These are phyloP conservation scores for Cryptosporidium parvum DNA, from an alignment of 169 alveolate species.

Conservation along the genomic window DNA sequence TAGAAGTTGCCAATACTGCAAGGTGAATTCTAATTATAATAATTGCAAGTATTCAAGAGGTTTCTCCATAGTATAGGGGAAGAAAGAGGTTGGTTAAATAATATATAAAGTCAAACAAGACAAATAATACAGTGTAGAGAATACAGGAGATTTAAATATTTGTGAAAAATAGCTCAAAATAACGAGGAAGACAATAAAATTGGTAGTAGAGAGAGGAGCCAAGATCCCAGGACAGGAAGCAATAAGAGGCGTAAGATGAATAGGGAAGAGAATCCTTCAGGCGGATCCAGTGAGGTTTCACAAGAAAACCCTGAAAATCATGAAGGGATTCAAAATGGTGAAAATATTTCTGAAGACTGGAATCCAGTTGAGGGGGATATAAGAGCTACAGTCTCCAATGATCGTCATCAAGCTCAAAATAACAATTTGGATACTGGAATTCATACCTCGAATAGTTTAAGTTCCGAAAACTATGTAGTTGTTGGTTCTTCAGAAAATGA, in stretches of 20 bases:
- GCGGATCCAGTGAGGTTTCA: constrained; percentile 2
- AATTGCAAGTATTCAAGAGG: not conserved
- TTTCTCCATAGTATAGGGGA: too few species aligned
- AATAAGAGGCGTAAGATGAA: constrained; percentile 53
- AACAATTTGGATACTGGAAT: not conserved
- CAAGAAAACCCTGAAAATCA: not conserved
- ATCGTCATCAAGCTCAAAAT: not conserved
- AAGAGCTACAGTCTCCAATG: not conserved
- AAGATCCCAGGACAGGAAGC: constrained; percentile 42
- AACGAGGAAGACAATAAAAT: not conserved
- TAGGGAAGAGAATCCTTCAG: constrained; percentile 40
- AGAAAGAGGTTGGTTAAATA: not conserved
- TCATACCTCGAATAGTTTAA: not conserved
- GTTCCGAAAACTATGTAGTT: constrained; percentile 9
- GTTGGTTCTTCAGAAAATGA: constrained; percentile 33
- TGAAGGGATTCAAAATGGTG: constrained; percentile 2
- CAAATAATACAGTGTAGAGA: not conserved
- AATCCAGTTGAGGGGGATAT: not conserved
- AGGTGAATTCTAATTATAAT: not conserved
- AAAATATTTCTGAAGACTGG: constrained; percentile 1
- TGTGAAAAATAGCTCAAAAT: constrained; percentile 35
- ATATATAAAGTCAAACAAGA: not conserved
- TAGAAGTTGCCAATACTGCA: not conserved
- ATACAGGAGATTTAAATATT: constrained; percentile 7
- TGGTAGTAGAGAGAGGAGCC: constrained; percentile 69